Evolutionary conservation across 768 basidiomycete species (phyloP).

Genomic region (Suillus hirtellus): DNA sequence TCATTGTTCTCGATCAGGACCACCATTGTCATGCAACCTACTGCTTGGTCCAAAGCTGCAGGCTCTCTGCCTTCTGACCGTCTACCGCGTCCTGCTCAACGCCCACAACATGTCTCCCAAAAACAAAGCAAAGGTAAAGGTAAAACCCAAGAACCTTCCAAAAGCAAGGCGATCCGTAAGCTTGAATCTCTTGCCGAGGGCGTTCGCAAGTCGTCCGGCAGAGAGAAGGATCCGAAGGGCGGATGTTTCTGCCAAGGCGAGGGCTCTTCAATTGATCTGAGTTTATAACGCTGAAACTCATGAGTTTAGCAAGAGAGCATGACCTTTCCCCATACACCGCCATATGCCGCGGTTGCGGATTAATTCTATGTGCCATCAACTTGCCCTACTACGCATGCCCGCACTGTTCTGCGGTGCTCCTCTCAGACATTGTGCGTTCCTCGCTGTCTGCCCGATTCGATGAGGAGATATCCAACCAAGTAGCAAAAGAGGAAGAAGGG

Average conservation of each 20-base stretch:
- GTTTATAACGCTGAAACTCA: background rate
- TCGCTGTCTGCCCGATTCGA: conserved; percentile 47
- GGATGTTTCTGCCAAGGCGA: conserved; percentile 74
- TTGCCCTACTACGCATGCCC: conserved; percentile 57
- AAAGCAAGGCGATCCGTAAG: conserved; percentile 48
- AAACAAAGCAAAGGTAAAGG: conserved; percentile 40
- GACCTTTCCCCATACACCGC: conserved; percentile 55
- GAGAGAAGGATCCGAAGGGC: conserved; percentile 53
- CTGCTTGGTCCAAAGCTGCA: conserved; percentile 26
- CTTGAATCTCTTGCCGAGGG: conserved; percentile 50
- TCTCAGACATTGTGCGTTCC: conserved; percentile 34
- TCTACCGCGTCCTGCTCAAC: conserved; percentile 29
- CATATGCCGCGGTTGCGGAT: conserved; percentile 58
- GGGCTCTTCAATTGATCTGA: conserved; percentile 10
- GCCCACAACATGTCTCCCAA: conserved; percentile 12
- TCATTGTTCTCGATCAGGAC: background rate
- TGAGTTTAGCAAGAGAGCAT: conserved; percentile 52
- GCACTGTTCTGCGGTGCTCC: conserved; percentile 44
- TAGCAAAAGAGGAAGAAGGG: conserved; percentile 50
- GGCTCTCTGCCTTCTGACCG: conserved; percentile 60
- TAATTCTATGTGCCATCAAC: conserved; percentile 63
- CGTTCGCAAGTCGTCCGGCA: conserved; percentile 36
- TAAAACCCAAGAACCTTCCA: conserved; percentile 35
- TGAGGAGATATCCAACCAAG: conserved; percentile 41
- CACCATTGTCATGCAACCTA: conserved; percentile 4